A percentile compares a stretch with the other conserved stretches of the same genome.
phyloP scores from a whole-genome alignment of 352 stramenopile species.

The Phytophthora pini region DNA sequence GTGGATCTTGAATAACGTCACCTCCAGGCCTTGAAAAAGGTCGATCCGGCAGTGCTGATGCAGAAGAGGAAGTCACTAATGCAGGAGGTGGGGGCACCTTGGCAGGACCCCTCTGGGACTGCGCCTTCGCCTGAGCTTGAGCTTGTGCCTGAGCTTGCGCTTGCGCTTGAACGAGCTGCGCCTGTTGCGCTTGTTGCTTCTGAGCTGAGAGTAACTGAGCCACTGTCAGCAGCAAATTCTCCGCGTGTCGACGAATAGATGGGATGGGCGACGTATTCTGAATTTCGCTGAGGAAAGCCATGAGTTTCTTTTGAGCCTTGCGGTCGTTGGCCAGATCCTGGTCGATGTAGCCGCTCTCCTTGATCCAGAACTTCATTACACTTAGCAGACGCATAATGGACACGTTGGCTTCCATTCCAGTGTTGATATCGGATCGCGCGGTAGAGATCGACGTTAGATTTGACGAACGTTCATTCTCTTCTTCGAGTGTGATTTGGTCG shows the following conservation, averaged over 20 bases:
- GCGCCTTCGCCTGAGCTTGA: conserved; percentile 28
- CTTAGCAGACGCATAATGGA: conserved; percentile 89
- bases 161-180: background rate
- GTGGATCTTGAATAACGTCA: conserved; percentile 25
- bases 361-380: conserved; percentile 91
- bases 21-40: conserved; percentile 14
- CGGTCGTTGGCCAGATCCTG: conserved; percentile 73
- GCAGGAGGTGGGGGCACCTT: conserved; percentile 27
- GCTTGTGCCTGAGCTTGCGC: conserved; percentile 21
- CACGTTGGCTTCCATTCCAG: conserved; percentile 80
- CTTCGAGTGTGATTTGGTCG: conserved; percentile 72
- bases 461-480: conserved; percentile 59
- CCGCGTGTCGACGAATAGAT: conserved; percentile 79
- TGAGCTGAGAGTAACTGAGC: conserved; percentile 65
- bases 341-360: conserved; percentile 87
- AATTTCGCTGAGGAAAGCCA: conserved; percentile 79
- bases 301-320: conserved; percentile 77
- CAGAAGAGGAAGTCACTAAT: conserved; percentile 43
- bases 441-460: conserved; percentile 73
- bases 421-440: conserved; percentile 80
- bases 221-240: conserved; percentile 72
- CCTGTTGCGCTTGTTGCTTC: conserved; percentile 48
- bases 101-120: conserved; percentile 19
- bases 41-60: conserved; percentile 30
- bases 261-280: conserved; percentile 74